Conservation (phyloP, 306 rosid genomes). For the Cucumis melo region DNA sequence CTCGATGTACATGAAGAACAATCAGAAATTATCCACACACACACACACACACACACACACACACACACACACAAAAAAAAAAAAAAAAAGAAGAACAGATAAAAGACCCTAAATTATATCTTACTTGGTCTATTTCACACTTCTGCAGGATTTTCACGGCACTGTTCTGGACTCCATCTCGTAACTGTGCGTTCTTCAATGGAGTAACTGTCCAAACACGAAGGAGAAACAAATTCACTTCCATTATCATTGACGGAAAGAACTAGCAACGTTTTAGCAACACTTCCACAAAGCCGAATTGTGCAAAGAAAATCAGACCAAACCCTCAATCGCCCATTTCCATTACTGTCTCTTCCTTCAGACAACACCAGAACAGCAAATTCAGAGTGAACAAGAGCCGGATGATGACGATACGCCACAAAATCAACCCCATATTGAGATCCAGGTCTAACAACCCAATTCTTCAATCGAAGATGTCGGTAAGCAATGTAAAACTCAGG, state of each 20-base stretch:
- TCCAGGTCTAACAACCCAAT: constrained; percentile 69
- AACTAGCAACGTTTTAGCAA: constrained; percentile 47
- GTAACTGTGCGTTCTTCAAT: constrained; percentile 34
- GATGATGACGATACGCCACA: constrained; percentile 62
- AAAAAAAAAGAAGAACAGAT: no score
- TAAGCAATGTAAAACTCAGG: constrained; percentile 51
- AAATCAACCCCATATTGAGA: constrained; percentile 61
- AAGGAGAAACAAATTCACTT: constrained; percentile 17
- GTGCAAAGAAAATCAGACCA: constrained; percentile 76
- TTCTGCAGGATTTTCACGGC: constrained; percentile 31
- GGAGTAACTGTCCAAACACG: constrained; percentile 20
- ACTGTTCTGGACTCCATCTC: constrained; percentile 50
- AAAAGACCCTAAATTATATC: background rate
- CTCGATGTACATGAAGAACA: background rate
- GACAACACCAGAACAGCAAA: constrained; percentile 57
- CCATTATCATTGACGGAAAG: constrained; percentile 30
- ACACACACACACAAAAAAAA: background rate
- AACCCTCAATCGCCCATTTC: constrained; percentile 38
- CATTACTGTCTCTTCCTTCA: constrained; percentile 16
- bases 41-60: background rate
- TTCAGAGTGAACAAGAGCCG: constrained; percentile 61
- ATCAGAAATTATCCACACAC: background rate
- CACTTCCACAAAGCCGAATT: constrained; percentile 50
- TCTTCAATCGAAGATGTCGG: constrained; percentile 50
- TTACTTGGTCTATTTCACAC: background rate